Evolutionary conservation across 192 early-diverging fungal species (phyloP).

Genomic region (Coemansia sp.): DNA sequence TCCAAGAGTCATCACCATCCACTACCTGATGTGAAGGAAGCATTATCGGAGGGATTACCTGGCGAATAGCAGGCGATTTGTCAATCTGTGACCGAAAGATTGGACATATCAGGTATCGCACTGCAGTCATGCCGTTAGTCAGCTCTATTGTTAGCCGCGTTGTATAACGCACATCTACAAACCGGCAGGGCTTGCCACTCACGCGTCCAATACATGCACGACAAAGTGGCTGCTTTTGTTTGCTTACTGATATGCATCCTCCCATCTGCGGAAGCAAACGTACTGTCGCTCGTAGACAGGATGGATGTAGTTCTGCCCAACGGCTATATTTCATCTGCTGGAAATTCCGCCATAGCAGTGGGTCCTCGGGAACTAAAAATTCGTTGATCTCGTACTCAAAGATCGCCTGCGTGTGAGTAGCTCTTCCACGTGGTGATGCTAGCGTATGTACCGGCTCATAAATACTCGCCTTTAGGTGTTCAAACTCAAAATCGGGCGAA

Average conservation of each 20-base stretch:
- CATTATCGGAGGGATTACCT: constrained; percentile 21
- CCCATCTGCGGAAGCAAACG: constrained; percentile 20
- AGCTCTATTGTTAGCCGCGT: constrained; percentile 26
- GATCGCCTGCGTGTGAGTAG: constrained; percentile 4
- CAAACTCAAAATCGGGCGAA: constrained; percentile 18
- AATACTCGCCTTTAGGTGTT: constrained; percentile 3
- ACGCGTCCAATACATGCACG: constrained; percentile 28
- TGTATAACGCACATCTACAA: constrained; percentile 17
- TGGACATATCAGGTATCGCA: constrained; percentile 26
- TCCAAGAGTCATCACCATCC: constrained; percentile 21
- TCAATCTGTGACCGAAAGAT: constrained; percentile 26
- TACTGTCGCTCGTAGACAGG: constrained; percentile 7
- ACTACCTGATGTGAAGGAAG: constrained; percentile 22
- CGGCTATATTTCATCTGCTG: constrained; percentile 24
- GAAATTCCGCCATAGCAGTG: constrained; percentile 12
- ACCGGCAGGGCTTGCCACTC: constrained; percentile 18
- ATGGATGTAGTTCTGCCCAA: constrained; percentile 21
- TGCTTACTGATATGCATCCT: constrained; percentile 9
- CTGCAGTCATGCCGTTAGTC: constrained; percentile 1
- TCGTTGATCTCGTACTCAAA: constrained; percentile 15
- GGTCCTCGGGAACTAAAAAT: constrained; percentile 21
- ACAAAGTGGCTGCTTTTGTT: constrained; percentile 25
- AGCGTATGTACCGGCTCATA: constrained; percentile 33
- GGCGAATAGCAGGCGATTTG: constrained; percentile 26
- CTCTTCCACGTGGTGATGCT: constrained; percentile 12